Evolutionary conservation across 257 asterid species (phyloP).

Genomic region (Solanum arcanum): DNA sequence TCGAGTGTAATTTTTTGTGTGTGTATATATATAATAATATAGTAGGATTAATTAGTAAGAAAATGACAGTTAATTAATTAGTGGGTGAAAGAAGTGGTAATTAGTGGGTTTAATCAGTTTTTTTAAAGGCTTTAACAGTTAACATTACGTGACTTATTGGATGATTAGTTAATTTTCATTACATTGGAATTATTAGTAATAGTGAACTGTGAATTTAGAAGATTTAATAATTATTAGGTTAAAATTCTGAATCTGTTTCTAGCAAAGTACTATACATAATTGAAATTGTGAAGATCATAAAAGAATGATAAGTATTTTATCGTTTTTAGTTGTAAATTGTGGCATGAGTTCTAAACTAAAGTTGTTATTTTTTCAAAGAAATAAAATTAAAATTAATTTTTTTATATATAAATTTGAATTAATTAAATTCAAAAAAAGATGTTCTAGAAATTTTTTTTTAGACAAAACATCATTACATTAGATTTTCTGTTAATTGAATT

Average conservation of each 20-base stretch:
- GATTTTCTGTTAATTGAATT: background rate
- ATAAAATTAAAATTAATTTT: no score
- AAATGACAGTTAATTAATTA: background rate
- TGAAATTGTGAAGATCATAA: background rate
- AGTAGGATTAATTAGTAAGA: background rate
- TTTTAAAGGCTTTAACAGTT: background rate
- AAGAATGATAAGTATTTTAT: background rate
- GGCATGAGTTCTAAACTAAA: background rate
- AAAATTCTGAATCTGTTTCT: fast-evolving
- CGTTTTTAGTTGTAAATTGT: background rate
- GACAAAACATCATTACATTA: background rate
- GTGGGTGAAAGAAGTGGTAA: background rate
- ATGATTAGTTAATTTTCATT: background rate
- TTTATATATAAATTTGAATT: background rate
- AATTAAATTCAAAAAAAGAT: background rate
- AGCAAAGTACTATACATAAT: background rate
- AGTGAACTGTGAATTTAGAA: background rate
- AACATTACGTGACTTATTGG: background rate
- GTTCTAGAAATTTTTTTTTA: background rate
- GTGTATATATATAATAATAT: background rate
- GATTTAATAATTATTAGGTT: background rate
- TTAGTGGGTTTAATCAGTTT: slow-evolving; percentile 7
- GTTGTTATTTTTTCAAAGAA: background rate
- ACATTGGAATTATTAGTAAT: background rate
- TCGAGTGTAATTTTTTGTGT: background rate